Base-by-base conservation (phyloP, 2,329 filamentous ascomycete genomes). In the Xylariales sp. region DNA sequence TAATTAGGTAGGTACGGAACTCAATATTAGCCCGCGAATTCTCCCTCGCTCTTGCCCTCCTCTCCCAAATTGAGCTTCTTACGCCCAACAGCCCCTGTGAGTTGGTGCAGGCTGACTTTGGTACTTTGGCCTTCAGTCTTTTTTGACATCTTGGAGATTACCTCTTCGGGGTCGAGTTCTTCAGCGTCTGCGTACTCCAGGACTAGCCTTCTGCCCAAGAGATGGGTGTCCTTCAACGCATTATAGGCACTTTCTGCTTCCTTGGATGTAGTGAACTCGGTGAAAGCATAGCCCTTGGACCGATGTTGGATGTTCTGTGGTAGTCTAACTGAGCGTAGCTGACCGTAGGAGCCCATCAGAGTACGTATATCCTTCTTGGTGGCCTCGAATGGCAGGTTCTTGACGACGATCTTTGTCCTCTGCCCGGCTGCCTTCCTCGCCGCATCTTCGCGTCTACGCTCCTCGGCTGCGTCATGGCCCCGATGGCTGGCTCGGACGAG, bases 321-420 rank as follows among this genome's bases (percentile, higher is more conserved):
- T 57, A 98, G 80, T 49, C 93, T 86, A 46, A 98, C 88, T 40
- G 89, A 91, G 57, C 88, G 85, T 48, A 98, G 79, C 61, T 95
- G 85, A 33, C 93, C 94, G 65, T 96, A 97, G 25, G 88, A 82
- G 47, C 86, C 82, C 61, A 97, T 90, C 31, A 97, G 74, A 40
- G 84, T 74, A 48, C 88, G 80, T 44, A 98, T 76, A 61, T 98
- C 93, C 64, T 94, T 93, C 71, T 95, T 96, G 40, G 82, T 85
- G 36, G 87, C 85, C 69, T 97, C 88, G 70, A 98, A 98, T 15
- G 93, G 91, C 64, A 98, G 70, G 70, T 98, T 98, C 74, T 97
- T 98, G 71, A 98, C 85, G 65, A 97, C 84, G 58, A 98, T 85
- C 75, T 97, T 97, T 35, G 90, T 96, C 51, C 81, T 78, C 59